Evolutionary conservation across 2,329 filamentous ascomycete genomes (phyloP).

Genomic region (Neurospora sp.): DNA sequence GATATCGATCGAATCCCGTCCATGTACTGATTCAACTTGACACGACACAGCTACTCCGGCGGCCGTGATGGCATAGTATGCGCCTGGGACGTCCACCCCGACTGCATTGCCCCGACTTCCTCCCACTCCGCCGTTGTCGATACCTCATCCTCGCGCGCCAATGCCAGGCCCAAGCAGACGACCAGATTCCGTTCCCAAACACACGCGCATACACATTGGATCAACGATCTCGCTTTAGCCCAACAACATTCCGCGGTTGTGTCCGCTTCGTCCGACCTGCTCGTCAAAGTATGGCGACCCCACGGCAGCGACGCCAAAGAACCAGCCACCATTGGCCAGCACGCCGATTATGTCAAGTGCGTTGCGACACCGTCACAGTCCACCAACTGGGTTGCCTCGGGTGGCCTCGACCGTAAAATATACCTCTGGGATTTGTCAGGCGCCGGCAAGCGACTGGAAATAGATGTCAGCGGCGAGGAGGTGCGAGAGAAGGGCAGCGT

Average conservation of each 20-base stretch:
- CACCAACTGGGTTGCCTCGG: constrained; percentile 83
- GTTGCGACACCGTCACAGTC: constrained; percentile 60
- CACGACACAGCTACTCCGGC: constrained; percentile 67
- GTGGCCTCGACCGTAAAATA: constrained; percentile 85
- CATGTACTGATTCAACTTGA: constrained; percentile 17
- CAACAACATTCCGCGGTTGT: constrained; percentile 71
- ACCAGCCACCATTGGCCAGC: constrained; percentile 76
- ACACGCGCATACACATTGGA: constrained; percentile 85
- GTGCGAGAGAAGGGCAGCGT: constrained; percentile 85
- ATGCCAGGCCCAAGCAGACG: constrained; percentile 28
- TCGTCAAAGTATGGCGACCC: constrained; percentile 87
- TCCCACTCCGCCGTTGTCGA: constrained; percentile 21
- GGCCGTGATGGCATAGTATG: constrained; percentile 93
- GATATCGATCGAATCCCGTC: constrained; percentile 9
- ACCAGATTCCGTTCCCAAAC: constrained; percentile 53
- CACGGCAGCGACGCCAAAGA: constrained; percentile 54
- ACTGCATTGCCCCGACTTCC: constrained; percentile 35
- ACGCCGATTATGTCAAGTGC: constrained; percentile 94
- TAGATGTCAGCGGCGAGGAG: constrained; percentile 77
- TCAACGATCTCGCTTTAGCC: constrained; percentile 82
- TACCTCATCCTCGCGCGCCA: constrained; percentile 20
- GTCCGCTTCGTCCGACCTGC: constrained; percentile 87
- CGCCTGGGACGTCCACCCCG: constrained; percentile 81
- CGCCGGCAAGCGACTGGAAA: constrained; percentile 74
- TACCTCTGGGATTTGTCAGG: constrained; percentile 90